Conservation (phyloP, 768 basidiomycete species). For the Rhizopogon vinicolor region DNA sequence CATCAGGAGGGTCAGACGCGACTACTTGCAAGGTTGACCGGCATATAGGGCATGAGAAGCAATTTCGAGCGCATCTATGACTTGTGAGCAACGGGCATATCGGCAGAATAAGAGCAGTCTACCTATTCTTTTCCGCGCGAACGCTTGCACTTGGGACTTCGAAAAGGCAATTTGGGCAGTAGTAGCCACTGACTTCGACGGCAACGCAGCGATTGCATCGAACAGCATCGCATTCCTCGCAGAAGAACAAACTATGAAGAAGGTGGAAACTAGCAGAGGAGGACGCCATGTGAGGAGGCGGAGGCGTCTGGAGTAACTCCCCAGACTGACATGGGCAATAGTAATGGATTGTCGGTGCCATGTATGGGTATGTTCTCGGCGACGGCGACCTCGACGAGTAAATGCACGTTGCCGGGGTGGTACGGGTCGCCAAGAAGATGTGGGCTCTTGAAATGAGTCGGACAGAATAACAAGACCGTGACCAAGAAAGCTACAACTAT, state of each 20-base stretch:
- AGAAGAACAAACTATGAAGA: conserved; percentile 87
- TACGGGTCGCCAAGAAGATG: too few relatives aligned
- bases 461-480: too few relatives aligned
- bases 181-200: conserved; percentile 94
- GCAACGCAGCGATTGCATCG: conserved; percentile 91
- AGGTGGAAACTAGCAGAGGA: conserved; percentile 81
- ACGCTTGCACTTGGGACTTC: conserved; percentile 98
- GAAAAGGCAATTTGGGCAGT: conserved; percentile 97
- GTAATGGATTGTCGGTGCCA: conserved; percentile 50
- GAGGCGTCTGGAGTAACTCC: conserved; percentile 42
- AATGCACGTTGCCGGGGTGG: too few relatives aligned
- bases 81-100: not conserved
- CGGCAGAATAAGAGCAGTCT: conserved; percentile 9
- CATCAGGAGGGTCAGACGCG: conserved; percentile 76
- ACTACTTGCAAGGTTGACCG: conserved; percentile 86
- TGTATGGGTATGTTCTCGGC: conserved; percentile 7
- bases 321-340: conserved; percentile 71
- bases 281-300: conserved; percentile 71
- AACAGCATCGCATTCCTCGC: conserved; percentile 96
- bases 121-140: conserved; percentile 97
- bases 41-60: conserved; percentile 95
- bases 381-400: not conserved
- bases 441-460: too few relatives aligned
- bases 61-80: conserved; percentile 91
- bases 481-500: too few relatives aligned